Conservation (phyloP, 2,329 filamentous ascomycete genomes). For the Chaetomiaceae sp. region DNA sequence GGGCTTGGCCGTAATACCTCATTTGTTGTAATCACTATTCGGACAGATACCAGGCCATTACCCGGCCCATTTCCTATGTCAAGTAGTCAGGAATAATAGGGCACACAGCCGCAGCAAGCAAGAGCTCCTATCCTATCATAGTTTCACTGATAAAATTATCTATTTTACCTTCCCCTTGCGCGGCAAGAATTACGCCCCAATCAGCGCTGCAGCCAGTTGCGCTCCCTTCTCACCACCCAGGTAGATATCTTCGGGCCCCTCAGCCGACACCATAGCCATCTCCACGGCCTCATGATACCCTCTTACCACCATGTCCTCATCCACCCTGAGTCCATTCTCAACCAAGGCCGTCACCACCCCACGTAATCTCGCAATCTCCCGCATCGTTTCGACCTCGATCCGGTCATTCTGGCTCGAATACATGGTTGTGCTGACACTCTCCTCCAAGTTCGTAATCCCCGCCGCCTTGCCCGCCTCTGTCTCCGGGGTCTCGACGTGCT, state of each 20-base stretch:
- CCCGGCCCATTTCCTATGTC: background rate
- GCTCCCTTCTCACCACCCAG: conserved; percentile 55
- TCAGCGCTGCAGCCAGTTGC: conserved; percentile 43
- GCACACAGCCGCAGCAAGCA: too few species aligned
- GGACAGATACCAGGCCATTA: conserved; percentile 1
- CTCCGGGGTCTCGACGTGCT: conserved; percentile 62
- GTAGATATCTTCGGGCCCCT: conserved; percentile 54
- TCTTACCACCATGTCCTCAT: conserved; percentile 80
- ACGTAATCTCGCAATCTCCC: conserved; percentile 80
- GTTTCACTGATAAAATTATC: too few species aligned
- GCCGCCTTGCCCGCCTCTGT: conserved; percentile 29
- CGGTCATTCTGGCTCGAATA: conserved; percentile 95
- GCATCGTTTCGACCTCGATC: conserved; percentile 70
- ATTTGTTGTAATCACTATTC: background rate
- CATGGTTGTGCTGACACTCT: conserved; percentile 76
- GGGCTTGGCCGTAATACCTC: background rate
- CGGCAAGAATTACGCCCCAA: conserved; percentile 23
- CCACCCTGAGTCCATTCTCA: conserved; percentile 75
- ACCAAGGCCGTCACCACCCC: conserved; percentile 80
- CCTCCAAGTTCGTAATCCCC: conserved; percentile 80
- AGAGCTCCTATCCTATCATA: too few species aligned
- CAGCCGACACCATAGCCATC: conserved; percentile 58
- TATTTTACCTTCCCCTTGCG: too few species aligned
- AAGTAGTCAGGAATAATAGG: background rate
- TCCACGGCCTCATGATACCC: conserved; percentile 81